Evolutionary conservation across 1,284 basidiomycete genomes (phyloP).

Genomic region (Malassezia arunalokei): DNA sequence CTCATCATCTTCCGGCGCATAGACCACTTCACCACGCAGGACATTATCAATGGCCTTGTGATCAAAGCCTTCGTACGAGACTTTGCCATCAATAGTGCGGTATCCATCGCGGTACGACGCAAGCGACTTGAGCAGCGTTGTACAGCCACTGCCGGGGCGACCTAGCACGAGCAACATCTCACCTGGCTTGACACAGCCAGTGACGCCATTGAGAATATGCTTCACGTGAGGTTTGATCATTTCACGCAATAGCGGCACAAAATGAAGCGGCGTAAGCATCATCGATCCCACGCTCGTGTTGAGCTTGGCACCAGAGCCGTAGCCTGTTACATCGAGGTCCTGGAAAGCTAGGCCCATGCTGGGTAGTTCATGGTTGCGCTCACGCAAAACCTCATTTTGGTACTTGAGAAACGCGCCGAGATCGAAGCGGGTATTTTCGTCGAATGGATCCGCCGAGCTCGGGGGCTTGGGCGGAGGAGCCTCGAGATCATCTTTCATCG

Average conservation of each 20-base stretch:
- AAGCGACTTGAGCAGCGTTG: slow-evolving; percentile 33
- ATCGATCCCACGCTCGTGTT: slow-evolving; percentile 21
- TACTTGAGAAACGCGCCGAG: slow-evolving; percentile 38
- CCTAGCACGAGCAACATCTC: slow-evolving; percentile 42
- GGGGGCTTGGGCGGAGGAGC: not conserved
- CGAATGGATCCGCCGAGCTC: slow-evolving; percentile 21
- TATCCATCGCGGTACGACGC: slow-evolving; percentile 38
- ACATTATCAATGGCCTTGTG: slow-evolving; percentile 27
- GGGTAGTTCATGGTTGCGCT: slow-evolving; percentile 23
- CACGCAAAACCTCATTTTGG: slow-evolving; percentile 23
- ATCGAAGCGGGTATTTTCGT: slow-evolving; percentile 42
- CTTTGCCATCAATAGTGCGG: slow-evolving; percentile 24
- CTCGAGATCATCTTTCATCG: slow-evolving; percentile 1
- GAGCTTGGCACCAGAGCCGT: slow-evolving; percentile 25
- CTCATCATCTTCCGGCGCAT: slow-evolving; percentile 27
- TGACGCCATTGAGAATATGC: slow-evolving; percentile 27
- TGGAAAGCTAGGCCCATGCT: slow-evolving; percentile 25
- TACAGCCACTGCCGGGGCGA: slow-evolving; percentile 36
- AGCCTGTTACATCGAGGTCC: slow-evolving; percentile 25
- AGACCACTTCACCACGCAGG: slow-evolving; percentile 29
- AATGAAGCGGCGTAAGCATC: slow-evolving; percentile 19
- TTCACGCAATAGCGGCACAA: slow-evolving; percentile 13
- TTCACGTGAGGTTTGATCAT: slow-evolving; percentile 26
- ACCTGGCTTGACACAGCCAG: slow-evolving; percentile 33
- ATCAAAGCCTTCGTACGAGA: slow-evolving; percentile 28